Percentiles rank a stretch among this genome's conserved stretches.
These are phyloP conservation scores for Ceratocystis variospora DNA, from an alignment of 2,329 filamentous ascomycete genomes.

Conservation along the genomic window DNA sequence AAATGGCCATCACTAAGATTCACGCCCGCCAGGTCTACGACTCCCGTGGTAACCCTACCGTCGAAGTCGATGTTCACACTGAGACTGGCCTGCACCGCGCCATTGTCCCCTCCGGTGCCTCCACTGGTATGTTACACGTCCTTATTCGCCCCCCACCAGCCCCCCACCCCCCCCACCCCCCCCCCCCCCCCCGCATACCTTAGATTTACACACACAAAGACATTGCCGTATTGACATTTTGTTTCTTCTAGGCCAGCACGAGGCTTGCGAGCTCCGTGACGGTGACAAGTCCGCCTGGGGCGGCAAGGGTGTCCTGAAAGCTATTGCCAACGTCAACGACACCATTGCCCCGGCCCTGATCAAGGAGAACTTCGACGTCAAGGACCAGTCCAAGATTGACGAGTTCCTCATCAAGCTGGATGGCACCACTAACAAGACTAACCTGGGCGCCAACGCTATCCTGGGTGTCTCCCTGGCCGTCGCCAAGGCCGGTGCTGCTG, in stretches of 20 bases:
- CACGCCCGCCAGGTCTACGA: conserved; percentile 95
- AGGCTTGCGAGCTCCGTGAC: conserved; percentile 82
- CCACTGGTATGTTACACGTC: conserved; percentile 55
- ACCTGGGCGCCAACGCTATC: conserved; percentile 79
- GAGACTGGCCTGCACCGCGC: conserved; percentile 86
- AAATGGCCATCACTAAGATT: conserved; percentile 81
- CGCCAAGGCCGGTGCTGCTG: conserved; percentile 78
- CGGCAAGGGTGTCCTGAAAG: conserved; percentile 78
- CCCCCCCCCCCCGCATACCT: background rate
- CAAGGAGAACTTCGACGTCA: conserved; percentile 69
- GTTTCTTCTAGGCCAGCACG: conserved; percentile 55
- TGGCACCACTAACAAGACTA: conserved; percentile 73
- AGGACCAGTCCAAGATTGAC: conserved; percentile 74
- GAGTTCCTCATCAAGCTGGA: conserved; percentile 76
- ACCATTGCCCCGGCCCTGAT: conserved; percentile 69
- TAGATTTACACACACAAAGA: conserved; percentile 16
- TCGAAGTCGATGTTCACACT: conserved; percentile 88
- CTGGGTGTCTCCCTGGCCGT: conserved; percentile 72
- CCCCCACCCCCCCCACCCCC: too few species aligned
- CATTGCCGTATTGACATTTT: conserved; percentile 21
- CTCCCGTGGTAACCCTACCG: conserved; percentile 95
- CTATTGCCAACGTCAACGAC: conserved; percentile 74
- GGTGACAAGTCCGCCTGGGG: conserved; percentile 76
- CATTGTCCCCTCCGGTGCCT: conserved; percentile 86
- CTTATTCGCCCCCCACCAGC: background rate